Percentiles rank a stretch among this genome's conserved stretches.
Evolutionary conservation across 2,329 filamentous ascomycete species (phyloP).

Genomic region (Penicillium sp.): DNA sequence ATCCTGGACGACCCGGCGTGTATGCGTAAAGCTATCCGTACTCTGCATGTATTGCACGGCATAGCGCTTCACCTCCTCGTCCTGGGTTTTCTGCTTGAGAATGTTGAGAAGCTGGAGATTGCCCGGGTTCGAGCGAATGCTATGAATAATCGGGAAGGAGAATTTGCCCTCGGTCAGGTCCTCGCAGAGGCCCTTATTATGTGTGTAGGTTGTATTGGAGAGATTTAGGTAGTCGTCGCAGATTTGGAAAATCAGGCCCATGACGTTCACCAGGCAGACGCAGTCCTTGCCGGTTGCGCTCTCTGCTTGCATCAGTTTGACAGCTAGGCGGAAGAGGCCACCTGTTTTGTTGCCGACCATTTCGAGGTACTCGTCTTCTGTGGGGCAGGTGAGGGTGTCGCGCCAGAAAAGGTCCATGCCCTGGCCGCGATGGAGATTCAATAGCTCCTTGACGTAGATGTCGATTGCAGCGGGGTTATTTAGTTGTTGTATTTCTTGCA

Average conservation of each 20-base stretch:
- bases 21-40: constrained; percentile 89
- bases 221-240: constrained; percentile 87
- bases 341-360: constrained; percentile 58
- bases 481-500: constrained; percentile 48
- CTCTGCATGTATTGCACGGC: constrained; percentile 89
- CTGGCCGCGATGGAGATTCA: constrained; percentile 53
- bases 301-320: constrained; percentile 52
- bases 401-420: constrained; percentile 56
- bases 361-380: constrained; percentile 52
- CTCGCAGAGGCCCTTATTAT: constrained; percentile 93
- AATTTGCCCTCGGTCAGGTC: constrained; percentile 98
- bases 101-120: constrained; percentile 83
- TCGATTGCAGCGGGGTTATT: constrained; percentile 46
- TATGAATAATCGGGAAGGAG: constrained; percentile 93
- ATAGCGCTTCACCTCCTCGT: constrained; percentile 88
- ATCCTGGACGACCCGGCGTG: constrained; percentile 66
- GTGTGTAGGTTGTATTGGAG: constrained; percentile 69
- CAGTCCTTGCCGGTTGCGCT: constrained; percentile 46
- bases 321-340: constrained; percentile 51
- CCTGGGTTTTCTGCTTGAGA: constrained; percentile 82
- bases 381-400: constrained; percentile 50
- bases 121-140: constrained; percentile 69
- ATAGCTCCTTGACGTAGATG: constrained; percentile 51
- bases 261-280: constrained; percentile 68
- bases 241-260: constrained; percentile 53